Base-by-base conservation (phyloP, 345 rosid species). In the Viola odorata region DNA sequence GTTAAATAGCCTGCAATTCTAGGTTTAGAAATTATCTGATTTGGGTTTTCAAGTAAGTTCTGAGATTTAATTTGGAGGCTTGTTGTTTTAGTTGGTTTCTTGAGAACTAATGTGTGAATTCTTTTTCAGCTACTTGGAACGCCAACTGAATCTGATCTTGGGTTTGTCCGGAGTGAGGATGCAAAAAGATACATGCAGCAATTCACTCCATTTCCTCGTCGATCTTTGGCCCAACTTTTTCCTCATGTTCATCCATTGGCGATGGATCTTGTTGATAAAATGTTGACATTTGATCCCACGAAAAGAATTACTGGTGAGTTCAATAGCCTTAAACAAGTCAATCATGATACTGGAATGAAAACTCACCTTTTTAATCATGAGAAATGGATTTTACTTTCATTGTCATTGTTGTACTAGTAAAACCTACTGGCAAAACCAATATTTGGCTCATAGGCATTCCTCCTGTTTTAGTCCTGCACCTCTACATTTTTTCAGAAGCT, bases 241-340 rank as follows among this genome's bases (percentile, higher is more conserved):
- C 79, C 99, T 9, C 88, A 82, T 79, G 85, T 95, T 70, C 69
- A 86, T 64, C 91, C 95, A 2, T 32, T 78, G 69, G 96, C 96
- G 38, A 81, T 91, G 64, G 99, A 94, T 78, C 85, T 95, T 16
- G 68, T 91, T 55, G 96, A 88, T 13, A 82, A 61, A 79, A 91
- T 95, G 99, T 66, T 95, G 71, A 84, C 97, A 53, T 91, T 91
- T 75, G 97, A 95, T 73, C 99, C 97, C 17, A 75, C 82, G 12
- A 85, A 36, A 83, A 83, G 99, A 81, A 91, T 94, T 68, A 91
- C 97, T 55, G 99, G 99, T 86, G 67, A 75, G 79, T 79, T 40
- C 45, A 42, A 12, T 60, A 16, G 37, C 50, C 64, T 61, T n/a
- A 42, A 23, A 23, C 32, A 2, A 23, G 2, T 23, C 32, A 23